Percentiles rank a stretch among this genome's conserved stretches.
Evolutionary conservation across 805 yeast genomes (phyloP).

Genomic region (Yarrowia deformans): DNA sequence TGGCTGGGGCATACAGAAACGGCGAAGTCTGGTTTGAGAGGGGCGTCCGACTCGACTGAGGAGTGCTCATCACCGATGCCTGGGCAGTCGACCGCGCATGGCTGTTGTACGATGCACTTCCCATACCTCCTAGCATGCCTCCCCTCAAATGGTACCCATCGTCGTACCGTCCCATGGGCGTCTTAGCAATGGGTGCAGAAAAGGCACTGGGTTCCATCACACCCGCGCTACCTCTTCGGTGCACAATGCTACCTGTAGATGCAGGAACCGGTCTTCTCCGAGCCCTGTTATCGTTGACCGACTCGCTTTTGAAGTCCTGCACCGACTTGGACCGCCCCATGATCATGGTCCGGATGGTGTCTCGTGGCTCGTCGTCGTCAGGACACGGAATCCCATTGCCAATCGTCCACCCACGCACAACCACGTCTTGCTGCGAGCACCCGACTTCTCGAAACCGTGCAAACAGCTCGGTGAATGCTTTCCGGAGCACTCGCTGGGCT

Average conservation of each 20-base stretch:
- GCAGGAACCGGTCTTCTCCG: slow-evolving; percentile 15
- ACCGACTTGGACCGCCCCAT: slow-evolving; percentile 33
- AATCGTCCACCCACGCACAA: slow-evolving; percentile 15
- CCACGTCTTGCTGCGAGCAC: slow-evolving; percentile 9
- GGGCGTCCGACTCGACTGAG: slow-evolving; percentile 30
- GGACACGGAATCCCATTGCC: slow-evolving; percentile 19
- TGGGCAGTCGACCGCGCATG: slow-evolving; percentile 21
- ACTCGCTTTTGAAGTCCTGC: slow-evolving; percentile 24
- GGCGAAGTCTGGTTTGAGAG: slow-evolving; percentile 28
- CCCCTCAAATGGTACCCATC: slow-evolving; percentile 31
- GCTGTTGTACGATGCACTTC: slow-evolving; percentile 32
- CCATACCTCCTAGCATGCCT: slow-evolving; percentile 2
- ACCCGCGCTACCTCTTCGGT: slow-evolving; percentile 17
- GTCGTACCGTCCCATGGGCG: slow-evolving; percentile 23
- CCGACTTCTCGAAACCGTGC: slow-evolving; percentile 25
- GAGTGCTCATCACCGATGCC: slow-evolving; percentile 34
- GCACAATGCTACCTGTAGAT: slow-evolving; percentile 11
- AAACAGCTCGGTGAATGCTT: slow-evolving; percentile 34
- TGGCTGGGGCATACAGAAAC: slow-evolving; percentile 31
- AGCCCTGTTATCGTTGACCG: not conserved
- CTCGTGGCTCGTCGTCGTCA: slow-evolving; percentile 27
- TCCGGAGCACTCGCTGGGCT: slow-evolving; percentile 19
- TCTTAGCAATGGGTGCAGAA: slow-evolving; percentile 28
- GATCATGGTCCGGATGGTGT: slow-evolving; percentile 27
- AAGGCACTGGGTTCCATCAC: slow-evolving; percentile 34